Base-by-base conservation (phyloP, 1,284 basidiomycete species). In the Nidula niveotomentosa region DNA sequence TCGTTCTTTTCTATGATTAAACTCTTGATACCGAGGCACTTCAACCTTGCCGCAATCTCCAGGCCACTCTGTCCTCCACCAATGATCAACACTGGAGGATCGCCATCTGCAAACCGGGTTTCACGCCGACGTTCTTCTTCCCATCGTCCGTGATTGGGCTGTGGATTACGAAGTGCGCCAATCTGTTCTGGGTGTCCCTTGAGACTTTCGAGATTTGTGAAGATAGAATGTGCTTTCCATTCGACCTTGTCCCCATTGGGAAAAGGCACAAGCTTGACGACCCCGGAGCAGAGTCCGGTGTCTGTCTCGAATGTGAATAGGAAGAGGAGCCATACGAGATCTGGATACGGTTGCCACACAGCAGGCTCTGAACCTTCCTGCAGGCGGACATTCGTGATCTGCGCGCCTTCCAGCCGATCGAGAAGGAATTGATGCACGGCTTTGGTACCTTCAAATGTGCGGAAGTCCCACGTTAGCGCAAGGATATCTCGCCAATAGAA, bases 11-110 rank as follows among this genome's bases (percentile, higher is more conserved):
- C 86, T 23, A 90, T 69, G 10, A 89, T 67, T 33, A 91, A 69
- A 8, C 79, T 71, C 4, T 76, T 67, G 2, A 90, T 69, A 36
- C 76, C 85, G 6, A 86, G 68, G 17, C 74, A 68, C 66, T 86
- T 86, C 55, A 90, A 70, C 52, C 85, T 71, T n/a, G 86, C 88
- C 1, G 85, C 85, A 10, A 81, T 61, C 81, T 84, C 84, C 87
- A 52, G 33, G 2, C 51, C 51, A 52, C 80, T 79, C 66, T 90
- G 88, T 0, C 87, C 87, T 8, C 74, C 87, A 2, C 88, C 88
- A 47, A 89, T 70, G 56, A 88, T 76, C 49, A 86, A 62, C 6
- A 83, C 84, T 3, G 72, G 63, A 0, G 77, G 77, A 33, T 75
- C 67, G n/a, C 55, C 53, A 46, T 74, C 67, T 13, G 65, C 62